phyloP scores from a whole-genome alignment of 2,329 filamentous ascomycete species.

The Myriosclerotinia duriaeana region DNA sequence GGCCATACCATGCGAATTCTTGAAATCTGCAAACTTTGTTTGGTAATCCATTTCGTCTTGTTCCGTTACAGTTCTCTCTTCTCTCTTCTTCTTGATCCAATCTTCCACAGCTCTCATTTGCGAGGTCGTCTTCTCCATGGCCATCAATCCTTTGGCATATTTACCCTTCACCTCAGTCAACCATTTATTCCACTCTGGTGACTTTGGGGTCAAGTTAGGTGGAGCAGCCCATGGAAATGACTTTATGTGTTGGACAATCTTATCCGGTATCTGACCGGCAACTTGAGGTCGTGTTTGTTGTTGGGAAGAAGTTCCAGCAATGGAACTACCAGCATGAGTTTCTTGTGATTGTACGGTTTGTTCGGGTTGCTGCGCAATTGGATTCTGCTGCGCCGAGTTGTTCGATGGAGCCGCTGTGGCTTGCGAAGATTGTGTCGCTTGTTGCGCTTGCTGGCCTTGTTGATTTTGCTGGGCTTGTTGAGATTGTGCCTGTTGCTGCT shows the following conservation, averaged over 20 bases:
- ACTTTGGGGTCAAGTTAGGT: conserved; percentile 44
- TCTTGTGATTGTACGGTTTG: conserved; percentile 28
- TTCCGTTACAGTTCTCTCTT: conserved; percentile 47
- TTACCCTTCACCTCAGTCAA: conserved; percentile 49
- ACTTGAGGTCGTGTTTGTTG: conserved; percentile 23
- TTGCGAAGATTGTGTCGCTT: conserved; percentile 26
- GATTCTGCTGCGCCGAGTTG: conserved; percentile 8
- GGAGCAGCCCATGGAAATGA: conserved; percentile 51
- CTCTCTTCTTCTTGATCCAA: conserved; percentile 45
- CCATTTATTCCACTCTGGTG: conserved; percentile 50
- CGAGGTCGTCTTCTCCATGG: conserved; percentile 50
- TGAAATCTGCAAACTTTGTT: conserved; percentile 46
- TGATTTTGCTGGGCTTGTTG: conserved; percentile 26
- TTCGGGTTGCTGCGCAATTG: conserved; percentile 20
- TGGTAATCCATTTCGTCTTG: conserved; percentile 51
- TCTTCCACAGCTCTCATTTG: conserved; percentile 47
- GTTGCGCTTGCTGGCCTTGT: conserved; percentile 26
- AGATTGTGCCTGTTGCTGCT: background rate
- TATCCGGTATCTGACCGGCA: conserved; percentile 31
- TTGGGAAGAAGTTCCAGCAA: conserved; percentile 23
- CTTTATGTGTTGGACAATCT: conserved; percentile 49
- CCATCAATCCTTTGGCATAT: conserved; percentile 50
- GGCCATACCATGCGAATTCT: conserved; percentile 50
- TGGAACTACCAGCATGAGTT: conserved; percentile 24
- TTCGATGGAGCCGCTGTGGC: background rate